phyloP scores from a whole-genome alignment of 108 stramenopile genomes.

The Skeletonema tropicum region DNA sequence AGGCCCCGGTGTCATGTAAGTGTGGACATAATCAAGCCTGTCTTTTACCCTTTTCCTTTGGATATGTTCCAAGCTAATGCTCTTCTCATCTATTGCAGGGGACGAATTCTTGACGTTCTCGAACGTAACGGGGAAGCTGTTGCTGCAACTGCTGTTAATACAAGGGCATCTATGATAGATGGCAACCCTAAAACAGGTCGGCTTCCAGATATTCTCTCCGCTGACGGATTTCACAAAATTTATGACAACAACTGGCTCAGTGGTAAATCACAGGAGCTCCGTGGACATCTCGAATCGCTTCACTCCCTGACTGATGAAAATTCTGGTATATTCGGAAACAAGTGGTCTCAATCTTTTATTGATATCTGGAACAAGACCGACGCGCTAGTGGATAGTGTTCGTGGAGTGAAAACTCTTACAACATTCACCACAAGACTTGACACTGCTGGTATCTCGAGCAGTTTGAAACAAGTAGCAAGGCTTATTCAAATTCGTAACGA shows the following conservation, averaged over 20 bases:
- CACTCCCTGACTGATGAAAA: slow-evolving; percentile 21
- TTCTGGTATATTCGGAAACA: slow-evolving; percentile 43
- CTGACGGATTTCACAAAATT: slow-evolving; percentile 29
- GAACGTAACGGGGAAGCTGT: slow-evolving; percentile 39
- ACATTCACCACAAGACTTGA: slow-evolving; percentile 11
- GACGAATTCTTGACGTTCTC: slow-evolving; percentile 47
- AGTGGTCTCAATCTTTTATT: slow-evolving; percentile 48
- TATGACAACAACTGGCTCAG: slow-evolving; percentile 37
- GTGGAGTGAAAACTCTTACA: slow-evolving; percentile 10
- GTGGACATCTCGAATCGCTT: slow-evolving; percentile 20
- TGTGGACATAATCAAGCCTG: neutral
- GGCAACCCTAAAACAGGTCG: slow-evolving; percentile 36
- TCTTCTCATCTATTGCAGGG: neutral
- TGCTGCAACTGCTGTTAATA: slow-evolving; percentile 29
- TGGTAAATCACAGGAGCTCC: slow-evolving; percentile 18
- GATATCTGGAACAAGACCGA: slow-evolving; percentile 43
- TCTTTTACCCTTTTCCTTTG: neutral
- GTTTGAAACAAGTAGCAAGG: slow-evolving; percentile 37
- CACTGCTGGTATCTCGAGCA: slow-evolving; percentile 21
- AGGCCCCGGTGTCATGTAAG: slow-evolving; percentile 38
- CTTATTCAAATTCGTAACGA: slow-evolving; percentile 31
- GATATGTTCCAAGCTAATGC: neutral
- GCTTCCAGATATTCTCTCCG: slow-evolving; percentile 29
- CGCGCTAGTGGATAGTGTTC: slow-evolving; percentile 15
- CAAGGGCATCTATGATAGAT: slow-evolving; percentile 25